phyloP scores from a whole-genome alignment of 192 early-diverging fungal genomes.

The Backusella macrospora region DNA sequence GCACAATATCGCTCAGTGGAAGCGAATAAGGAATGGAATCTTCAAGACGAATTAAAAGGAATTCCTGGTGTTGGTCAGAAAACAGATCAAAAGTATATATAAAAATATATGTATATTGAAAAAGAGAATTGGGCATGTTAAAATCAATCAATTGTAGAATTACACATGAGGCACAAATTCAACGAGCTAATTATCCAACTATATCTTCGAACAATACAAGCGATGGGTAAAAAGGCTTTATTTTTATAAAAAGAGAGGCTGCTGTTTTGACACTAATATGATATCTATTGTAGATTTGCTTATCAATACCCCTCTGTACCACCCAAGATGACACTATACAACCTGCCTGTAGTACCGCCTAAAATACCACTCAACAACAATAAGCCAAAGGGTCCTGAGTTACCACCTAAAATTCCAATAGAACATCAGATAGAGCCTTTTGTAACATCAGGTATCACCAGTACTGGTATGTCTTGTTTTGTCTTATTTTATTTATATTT shows the following conservation, averaged over 20 bases:
- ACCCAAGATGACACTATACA: background rate
- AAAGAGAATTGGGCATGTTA: background rate
- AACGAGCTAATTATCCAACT: conserved; percentile 21
- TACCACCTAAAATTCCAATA: conserved; percentile 32
- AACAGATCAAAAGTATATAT: background rate
- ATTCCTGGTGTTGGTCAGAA: conserved; percentile 28
- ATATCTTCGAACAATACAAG: conserved; percentile 27
- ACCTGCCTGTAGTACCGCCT: background rate
- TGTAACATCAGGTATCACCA: background rate
- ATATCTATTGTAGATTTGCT: background rate
- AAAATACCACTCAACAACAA: conserved; percentile 6
- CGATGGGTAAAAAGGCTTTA: conserved; percentile 33
- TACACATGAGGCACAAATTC: background rate
- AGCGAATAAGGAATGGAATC: conserved; percentile 31
- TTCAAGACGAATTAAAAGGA: conserved; percentile 39
- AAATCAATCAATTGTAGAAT: background rate
- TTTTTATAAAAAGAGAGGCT: background rate
- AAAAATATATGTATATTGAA: background rate
- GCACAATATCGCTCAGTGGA: conserved; percentile 13
- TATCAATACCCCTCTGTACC: conserved; percentile 15
- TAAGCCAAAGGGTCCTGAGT: conserved; percentile 8
- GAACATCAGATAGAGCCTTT: background rate
- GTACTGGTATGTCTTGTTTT: background rate
- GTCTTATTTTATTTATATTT: background rate
- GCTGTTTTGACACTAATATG: background rate